These are phyloP conservation scores for Claviceps sp. DNA, from an alignment of 2,329 filamentous ascomycete species.

Conservation along the genomic window DNA sequence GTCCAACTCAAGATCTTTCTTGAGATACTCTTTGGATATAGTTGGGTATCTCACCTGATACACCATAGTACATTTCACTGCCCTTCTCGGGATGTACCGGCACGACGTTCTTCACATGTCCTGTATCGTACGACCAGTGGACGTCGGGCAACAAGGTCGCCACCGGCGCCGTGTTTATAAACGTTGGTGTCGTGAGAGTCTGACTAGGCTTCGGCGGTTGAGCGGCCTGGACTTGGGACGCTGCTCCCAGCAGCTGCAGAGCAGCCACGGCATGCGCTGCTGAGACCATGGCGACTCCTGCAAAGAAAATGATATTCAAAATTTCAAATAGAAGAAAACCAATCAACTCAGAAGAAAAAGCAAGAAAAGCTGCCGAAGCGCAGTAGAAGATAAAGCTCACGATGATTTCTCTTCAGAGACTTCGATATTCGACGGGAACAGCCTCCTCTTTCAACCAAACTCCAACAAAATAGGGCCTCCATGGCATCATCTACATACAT, in stretches of 20 bases:
- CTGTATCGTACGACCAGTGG: slow-evolving; percentile 15
- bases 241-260: neutral
- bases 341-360: neutral
- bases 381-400: too few species aligned
- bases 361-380: neutral
- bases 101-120: slow-evolving; percentile 11
- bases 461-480: neutral
- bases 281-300: neutral
- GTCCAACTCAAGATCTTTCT: too few species aligned
- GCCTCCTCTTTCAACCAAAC: neutral
- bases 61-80: slow-evolving; percentile 14
- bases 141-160: slow-evolving; percentile 6
- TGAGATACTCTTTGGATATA: too few species aligned
- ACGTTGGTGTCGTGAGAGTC: neutral
- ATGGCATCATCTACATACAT: too few species aligned
- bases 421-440: neutral
- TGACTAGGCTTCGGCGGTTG: neutral
- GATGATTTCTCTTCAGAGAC: too few species aligned
- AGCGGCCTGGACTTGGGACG: neutral
- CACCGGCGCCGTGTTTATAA: neutral
- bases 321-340: too few species aligned
- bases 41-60: slow-evolving; percentile 4
- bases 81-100: slow-evolving; percentile 11
- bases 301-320: neutral
- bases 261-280: neutral